Conservation (phyloP, 495 filamentous ascomycete species). For the Penicillium lagena region DNA sequence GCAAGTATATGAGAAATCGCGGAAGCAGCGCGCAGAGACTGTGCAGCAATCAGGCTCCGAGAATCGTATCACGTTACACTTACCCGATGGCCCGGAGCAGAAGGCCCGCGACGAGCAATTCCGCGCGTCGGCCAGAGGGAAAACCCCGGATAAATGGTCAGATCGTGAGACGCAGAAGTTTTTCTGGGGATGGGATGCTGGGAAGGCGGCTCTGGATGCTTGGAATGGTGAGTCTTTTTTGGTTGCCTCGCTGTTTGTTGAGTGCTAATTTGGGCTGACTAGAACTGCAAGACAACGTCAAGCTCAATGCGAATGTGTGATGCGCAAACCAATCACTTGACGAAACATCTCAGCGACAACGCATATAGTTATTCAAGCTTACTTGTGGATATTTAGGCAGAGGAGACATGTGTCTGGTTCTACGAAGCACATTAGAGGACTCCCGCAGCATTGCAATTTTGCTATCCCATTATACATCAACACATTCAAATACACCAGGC, state of each 20-base stretch:
- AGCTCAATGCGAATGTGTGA: slow-evolving; percentile 10
- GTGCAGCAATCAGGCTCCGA: slow-evolving; percentile 46
- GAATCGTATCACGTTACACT: slow-evolving; percentile 45
- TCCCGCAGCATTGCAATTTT: slow-evolving; percentile 1
- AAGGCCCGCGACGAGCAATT: slow-evolving; percentile 43
- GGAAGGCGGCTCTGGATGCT: slow-evolving; percentile 32
- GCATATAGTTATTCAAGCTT: too few relatives aligned
- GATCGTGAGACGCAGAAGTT: slow-evolving; percentile 41
- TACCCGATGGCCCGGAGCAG: slow-evolving; percentile 48
- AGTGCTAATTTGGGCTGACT: slow-evolving; percentile 4
- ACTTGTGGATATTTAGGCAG: not conserved
- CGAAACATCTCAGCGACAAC: too few relatives aligned
- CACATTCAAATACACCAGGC: slow-evolving; percentile 17
- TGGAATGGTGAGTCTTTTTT: slow-evolving; percentile 31
- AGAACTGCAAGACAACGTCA: not conserved
- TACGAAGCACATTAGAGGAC: not conserved
- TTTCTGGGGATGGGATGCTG: slow-evolving; percentile 44
- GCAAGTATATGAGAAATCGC: slow-evolving; percentile 39
- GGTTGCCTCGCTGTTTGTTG: not conserved
- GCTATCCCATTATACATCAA: slow-evolving; percentile 23
- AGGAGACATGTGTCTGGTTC: not conserved
- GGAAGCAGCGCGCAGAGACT: slow-evolving; percentile 42
- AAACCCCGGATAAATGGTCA: slow-evolving; percentile 42
- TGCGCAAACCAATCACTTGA: too few relatives aligned
- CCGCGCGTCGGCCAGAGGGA: slow-evolving; percentile 23